Percentiles rank a stretch among this genome's conserved stretches.
Conservation (phyloP, 345 rosid genomes). For the Bruguiera sexangula region DNA sequence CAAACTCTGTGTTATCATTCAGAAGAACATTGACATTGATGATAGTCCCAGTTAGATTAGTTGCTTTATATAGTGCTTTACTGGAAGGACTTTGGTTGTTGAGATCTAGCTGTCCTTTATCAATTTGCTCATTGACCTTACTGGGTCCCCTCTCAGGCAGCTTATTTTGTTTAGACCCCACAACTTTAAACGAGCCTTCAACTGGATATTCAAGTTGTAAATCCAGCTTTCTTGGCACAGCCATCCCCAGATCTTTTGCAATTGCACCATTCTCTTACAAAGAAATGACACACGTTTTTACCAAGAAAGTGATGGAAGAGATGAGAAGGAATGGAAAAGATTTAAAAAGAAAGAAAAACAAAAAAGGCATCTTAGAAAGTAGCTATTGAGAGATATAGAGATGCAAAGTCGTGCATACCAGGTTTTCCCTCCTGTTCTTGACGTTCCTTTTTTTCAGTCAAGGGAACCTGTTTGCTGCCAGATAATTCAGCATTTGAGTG, state of each 20-base stretch:
- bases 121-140: slow-evolving; percentile 25
- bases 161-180: slow-evolving; percentile 28
- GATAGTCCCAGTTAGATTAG: slow-evolving; percentile 20
- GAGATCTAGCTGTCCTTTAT: slow-evolving; percentile 34
- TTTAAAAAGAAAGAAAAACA: slow-evolving; percentile 1
- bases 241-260: slow-evolving; percentile 40
- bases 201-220: slow-evolving; percentile 31
- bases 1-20: slow-evolving; percentile 29
- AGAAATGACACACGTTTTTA: background rate
- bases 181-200: slow-evolving; percentile 30
- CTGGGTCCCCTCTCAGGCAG: slow-evolving; percentile 28
- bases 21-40: slow-evolving; percentile 21
- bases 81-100: slow-evolving; percentile 29
- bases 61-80: slow-evolving; percentile 26
- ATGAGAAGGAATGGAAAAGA: background rate
- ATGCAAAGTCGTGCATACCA: slow-evolving; percentile 23
- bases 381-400: slow-evolving; percentile 1
- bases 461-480: slow-evolving; percentile 30
- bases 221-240: slow-evolving; percentile 34
- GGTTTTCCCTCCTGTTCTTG: slow-evolving; percentile 30
- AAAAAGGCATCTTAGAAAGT: background rate
- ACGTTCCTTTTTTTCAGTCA: slow-evolving; percentile 15
- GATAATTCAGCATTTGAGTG: slow-evolving; percentile 43
- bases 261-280: slow-evolving; percentile 40
- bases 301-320: background rate